Evolutionary conservation across 768 basidiomycete species (phyloP).

Genomic region (Boletus tylopilopsis): DNA sequence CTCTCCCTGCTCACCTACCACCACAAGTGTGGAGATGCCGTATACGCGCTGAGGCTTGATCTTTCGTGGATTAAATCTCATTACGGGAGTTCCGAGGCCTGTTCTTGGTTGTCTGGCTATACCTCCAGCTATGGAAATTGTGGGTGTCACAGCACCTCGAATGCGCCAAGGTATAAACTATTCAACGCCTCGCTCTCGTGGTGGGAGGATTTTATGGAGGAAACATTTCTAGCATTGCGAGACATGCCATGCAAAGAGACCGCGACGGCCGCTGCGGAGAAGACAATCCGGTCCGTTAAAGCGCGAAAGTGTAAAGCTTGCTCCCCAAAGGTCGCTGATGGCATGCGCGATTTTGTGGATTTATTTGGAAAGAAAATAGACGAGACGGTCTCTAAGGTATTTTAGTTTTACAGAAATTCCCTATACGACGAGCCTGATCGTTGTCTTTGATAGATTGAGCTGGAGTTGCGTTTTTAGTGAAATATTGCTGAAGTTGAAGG

Average conservation of each 20-base stretch:
- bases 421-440: background rate
- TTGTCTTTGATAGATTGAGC: background rate
- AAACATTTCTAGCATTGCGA: background rate
- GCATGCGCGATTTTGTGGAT: background rate
- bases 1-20: constrained; percentile 1
- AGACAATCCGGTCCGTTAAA: background rate
- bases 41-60: background rate
- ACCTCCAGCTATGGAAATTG: background rate
- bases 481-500: background rate
- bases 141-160: background rate
- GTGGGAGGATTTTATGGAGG: background rate
- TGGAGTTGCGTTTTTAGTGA: background rate
- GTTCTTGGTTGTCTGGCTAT: background rate
- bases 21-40: background rate
- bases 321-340: background rate
- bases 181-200: background rate
- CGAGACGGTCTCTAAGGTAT: background rate
- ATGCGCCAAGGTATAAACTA: background rate
- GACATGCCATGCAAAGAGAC: background rate
- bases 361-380: background rate
- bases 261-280: background rate
- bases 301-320: background rate
- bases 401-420: background rate
- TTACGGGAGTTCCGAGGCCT: background rate
- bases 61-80: constrained; percentile 1